Percentiles rank a stretch among this genome's conserved stretches.
Evolutionary conservation across 2,329 filamentous ascomycete genomes (phyloP).

Genomic region (Apiospora koreana): DNA sequence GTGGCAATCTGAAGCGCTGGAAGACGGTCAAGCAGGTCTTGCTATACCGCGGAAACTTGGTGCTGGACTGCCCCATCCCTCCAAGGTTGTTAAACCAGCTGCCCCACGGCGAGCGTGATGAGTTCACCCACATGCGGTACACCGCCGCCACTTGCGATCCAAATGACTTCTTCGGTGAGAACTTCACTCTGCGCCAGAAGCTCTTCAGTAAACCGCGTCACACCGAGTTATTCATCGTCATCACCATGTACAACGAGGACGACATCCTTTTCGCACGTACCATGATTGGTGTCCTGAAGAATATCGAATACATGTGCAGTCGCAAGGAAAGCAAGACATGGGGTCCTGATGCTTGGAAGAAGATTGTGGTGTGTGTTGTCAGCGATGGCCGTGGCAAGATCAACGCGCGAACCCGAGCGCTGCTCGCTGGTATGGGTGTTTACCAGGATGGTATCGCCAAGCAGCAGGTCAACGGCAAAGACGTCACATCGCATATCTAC

Average conservation of each 20-base stretch:
- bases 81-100: conserved; percentile 85
- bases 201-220: conserved; percentile 82
- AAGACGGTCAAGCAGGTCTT: conserved; percentile 99
- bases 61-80: conserved; percentile 94
- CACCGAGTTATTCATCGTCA: conserved; percentile 92
- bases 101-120: conserved; percentile 88
- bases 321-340: conserved; percentile 90
- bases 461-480: conserved; percentile 94
- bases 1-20: conserved; percentile 77
- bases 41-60: conserved; percentile 92
- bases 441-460: conserved; percentile 99
- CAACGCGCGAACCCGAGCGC: conserved; percentile 84
- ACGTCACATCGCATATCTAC: conserved; percentile 97
- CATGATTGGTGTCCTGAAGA: conserved; percentile 99
- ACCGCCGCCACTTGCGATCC: conserved; percentile 98
- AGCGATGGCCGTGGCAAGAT: conserved; percentile 92
- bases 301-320: conserved; percentile 94
- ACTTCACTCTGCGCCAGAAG: conserved; percentile 91
- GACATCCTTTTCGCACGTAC: conserved; percentile 95
- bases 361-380: conserved; percentile 97
- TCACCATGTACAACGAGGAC: conserved; percentile 99
- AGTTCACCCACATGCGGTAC: conserved; percentile 94
- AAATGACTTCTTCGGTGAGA: conserved; percentile 84
- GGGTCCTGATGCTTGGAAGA: conserved; percentile 98
- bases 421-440: conserved; percentile 90